phyloP scores from a whole-genome alignment of 768 basidiomycete genomes.

The Suillus subaureus region DNA sequence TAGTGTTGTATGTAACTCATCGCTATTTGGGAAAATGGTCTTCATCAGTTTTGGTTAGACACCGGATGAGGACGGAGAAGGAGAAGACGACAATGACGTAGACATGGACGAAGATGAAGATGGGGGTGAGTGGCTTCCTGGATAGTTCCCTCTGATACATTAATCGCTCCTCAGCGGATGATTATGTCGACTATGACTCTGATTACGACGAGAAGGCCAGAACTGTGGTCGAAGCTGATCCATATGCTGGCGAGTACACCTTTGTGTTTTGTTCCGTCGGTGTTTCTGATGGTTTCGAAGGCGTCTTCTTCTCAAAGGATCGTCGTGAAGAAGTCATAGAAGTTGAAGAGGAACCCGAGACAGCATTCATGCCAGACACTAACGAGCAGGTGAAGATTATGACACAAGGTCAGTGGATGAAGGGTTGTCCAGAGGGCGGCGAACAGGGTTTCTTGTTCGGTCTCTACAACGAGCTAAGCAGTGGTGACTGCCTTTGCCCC shows the following conservation, averaged over 20 bases:
- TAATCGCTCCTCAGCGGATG: slow-evolving; percentile 40
- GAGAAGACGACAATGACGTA: slow-evolving; percentile 49
- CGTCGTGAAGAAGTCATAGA: slow-evolving; percentile 91
- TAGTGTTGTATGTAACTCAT: slow-evolving; percentile 22
- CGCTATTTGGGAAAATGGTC: not conserved
- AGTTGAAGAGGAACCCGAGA: slow-evolving; percentile 78
- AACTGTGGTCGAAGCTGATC: slow-evolving; percentile 68
- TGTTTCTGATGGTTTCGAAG: slow-evolving; percentile 38
- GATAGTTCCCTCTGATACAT: not conserved
- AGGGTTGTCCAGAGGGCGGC: slow-evolving; percentile 91
- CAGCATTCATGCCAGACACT: slow-evolving; percentile 42
- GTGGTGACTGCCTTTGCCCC: slow-evolving; percentile 69
- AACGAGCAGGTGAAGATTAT: slow-evolving; percentile 63
- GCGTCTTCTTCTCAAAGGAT: slow-evolving; percentile 95
- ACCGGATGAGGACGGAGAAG: slow-evolving; percentile 52
- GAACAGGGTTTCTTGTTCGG: slow-evolving; percentile 90
- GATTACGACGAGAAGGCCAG: slow-evolving; percentile 58
- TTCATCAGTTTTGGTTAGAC: slow-evolving; percentile 43
- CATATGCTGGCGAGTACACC: slow-evolving; percentile 71
- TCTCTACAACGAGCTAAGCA: slow-evolving; percentile 74
- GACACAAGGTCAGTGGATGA: slow-evolving; percentile 96
- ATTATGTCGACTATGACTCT: slow-evolving; percentile 81
- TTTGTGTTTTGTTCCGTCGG: slow-evolving; percentile 10
- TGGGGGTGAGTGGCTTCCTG: slow-evolving; percentile 39
- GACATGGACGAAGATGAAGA: slow-evolving; percentile 53